phyloP scores from a whole-genome alignment of 148 eudicot genomes.

The Chenopodium album region DNA sequence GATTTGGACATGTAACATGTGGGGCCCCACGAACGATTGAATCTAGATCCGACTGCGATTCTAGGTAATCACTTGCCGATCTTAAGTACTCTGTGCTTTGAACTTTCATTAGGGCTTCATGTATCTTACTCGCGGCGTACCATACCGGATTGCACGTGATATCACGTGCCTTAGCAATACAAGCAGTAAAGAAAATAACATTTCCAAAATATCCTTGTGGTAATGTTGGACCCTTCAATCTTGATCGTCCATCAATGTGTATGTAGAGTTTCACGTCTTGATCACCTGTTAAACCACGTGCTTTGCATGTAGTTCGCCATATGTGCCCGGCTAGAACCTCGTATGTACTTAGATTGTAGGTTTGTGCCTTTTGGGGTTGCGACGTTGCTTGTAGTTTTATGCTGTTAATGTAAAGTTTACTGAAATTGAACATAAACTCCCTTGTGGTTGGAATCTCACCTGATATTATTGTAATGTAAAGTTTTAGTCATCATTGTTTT shows the following conservation, averaged over 20 bases:
- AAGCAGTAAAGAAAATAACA: conserved; percentile 28
- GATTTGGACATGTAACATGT: conserved; percentile 28
- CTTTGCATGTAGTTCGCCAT: conserved; percentile 29
- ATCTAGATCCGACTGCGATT: conserved; percentile 21
- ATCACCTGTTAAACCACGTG: conserved; percentile 28
- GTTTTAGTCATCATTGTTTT: not conserved
- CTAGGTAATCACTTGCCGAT: conserved; percentile 36
- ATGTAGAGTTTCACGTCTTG: conserved; percentile 34
- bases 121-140: conserved; percentile 24
- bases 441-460: conserved; percentile 16
- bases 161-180: conserved; percentile 25
- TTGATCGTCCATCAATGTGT: conserved; percentile 32
- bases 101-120: conserved; percentile 23
- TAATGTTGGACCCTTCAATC: conserved; percentile 20
- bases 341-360: conserved; percentile 25
- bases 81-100: conserved; percentile 26
- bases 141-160: conserved; percentile 28
- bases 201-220: conserved; percentile 37
- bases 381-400: conserved; percentile 17
- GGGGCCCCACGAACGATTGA: conserved; percentile 23
- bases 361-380: conserved; percentile 2
- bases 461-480: not conserved
- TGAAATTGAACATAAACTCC: conserved; percentile 21
- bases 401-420: conserved; percentile 20
- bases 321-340: conserved; percentile 34